phyloP scores from a whole-genome alignment of 202 grass and related monocot species.

The Panicum hallii region DNA sequence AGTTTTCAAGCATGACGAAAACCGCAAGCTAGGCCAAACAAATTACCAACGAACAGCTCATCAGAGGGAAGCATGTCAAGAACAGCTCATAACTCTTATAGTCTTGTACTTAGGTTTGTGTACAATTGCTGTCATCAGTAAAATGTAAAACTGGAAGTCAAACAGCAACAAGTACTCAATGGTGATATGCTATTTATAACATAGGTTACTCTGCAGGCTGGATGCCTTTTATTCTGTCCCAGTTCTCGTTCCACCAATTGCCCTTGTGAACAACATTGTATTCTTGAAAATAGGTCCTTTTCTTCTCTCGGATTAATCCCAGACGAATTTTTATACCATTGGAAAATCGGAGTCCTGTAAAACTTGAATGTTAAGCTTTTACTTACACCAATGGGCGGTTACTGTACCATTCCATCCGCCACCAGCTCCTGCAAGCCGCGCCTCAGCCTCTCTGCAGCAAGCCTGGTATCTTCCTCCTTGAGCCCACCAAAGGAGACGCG shows the following conservation, averaged over 20 bases:
- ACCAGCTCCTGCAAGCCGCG: slow-evolving; percentile 85
- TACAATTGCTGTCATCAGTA: slow-evolving; percentile 36
- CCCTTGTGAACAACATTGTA: slow-evolving; percentile 11
- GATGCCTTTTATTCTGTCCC: slow-evolving; percentile 45
- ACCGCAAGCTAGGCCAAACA: not conserved
- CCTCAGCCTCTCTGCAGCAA: slow-evolving; percentile 68
- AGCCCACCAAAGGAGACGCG: slow-evolving; percentile 88
- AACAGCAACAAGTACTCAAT: slow-evolving; percentile 15
- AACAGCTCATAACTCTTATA: slow-evolving; percentile 18
- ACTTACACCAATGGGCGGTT: slow-evolving; percentile 34
- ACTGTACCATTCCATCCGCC: slow-evolving; percentile 79
- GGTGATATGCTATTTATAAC: slow-evolving; percentile 28
- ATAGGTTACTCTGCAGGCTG: slow-evolving; percentile 15
- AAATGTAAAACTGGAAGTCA: not conserved
- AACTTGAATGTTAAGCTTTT: slow-evolving; percentile 12
- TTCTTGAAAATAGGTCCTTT: not conserved
- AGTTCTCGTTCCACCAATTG: slow-evolving; percentile 5
- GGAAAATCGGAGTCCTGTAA: slow-evolving; percentile 27
- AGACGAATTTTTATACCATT: slow-evolving; percentile 26
- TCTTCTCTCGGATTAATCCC: slow-evolving; percentile 38
- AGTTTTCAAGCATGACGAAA: not conserved
- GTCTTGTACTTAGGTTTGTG: slow-evolving; percentile 27
- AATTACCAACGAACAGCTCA: not conserved
- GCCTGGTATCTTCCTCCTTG: slow-evolving; percentile 68
- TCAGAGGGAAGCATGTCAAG: slow-evolving; percentile 17